Base-by-base conservation (phyloP, 768 basidiomycete genomes). In the Lentinula guzmanii region DNA sequence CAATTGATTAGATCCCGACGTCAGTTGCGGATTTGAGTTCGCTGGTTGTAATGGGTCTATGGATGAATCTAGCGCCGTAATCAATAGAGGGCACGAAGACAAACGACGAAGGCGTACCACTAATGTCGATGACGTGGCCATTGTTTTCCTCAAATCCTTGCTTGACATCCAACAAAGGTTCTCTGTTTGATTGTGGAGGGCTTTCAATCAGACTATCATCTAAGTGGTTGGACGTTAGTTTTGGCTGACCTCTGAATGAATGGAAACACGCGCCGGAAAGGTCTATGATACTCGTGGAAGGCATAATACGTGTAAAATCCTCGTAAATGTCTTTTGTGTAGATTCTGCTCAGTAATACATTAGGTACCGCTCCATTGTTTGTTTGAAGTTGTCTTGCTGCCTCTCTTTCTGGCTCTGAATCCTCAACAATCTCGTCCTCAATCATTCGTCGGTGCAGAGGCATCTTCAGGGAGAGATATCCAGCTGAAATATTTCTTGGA, bases 341-440 rank as follows among this genome's bases (percentile, higher is more conserved):
- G 15, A 13, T 53, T 34, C 33, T 4, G n/a, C 18, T 18, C n/a
- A 13, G 16, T 39, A 13, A 13, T 39, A 8, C 37, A 39, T 39
- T 39, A 2, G 13, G 37, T 39, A 13, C 13, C 52, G 5, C 18
- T 34, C 18, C 52, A 18, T n/a, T n/a, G 52, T 11, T 33, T 35
- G 10, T 21, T 35, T 53, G 52, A 15, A 18, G 52, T 34, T 34
- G 33, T 52, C 50, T 52, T 42, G 66, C 52, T 64, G 72, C 74
- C 65, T 83, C 80, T 61, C 86, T 76, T 69, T 90, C 89, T 18
- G 87, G 87, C 70, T 90, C 89, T 0, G 88, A 90, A 71, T 91
- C 89, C 33, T 82, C 84, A 4, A 89, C 79, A 35, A 82, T 64
- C 61, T 84, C 83, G 34, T 67, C 61, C 9, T 58, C 46, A 13